Evolutionary conservation across 495 filamentous ascomycete genomes (phyloP), one percentile per base, ranked within the genome.

Genomic region (Tuber aestivum): DNA sequence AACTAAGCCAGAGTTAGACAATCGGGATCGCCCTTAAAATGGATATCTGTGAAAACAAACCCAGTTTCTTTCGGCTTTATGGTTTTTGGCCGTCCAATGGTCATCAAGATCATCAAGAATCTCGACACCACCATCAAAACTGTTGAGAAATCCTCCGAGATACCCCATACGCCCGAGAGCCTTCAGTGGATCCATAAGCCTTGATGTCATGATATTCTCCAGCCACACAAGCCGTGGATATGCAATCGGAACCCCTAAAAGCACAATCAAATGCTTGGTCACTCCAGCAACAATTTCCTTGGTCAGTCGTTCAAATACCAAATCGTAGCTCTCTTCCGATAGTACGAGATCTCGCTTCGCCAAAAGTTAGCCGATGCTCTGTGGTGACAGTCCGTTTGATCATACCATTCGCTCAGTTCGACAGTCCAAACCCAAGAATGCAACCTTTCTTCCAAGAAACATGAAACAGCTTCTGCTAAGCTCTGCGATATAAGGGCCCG

Each of bases 31-130:
- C 56, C 72, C 1, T 61, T 69, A 32, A 38, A 37, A 27, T 18
- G 10, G 27, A 35, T 65, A 44, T 41, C 69, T 41, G 37, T 41
- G 50, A 71, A 69, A 41, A 70, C 79, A 50, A 5, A 82, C 79
- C 86, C 91, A 92, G 78, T 90, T 92, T 42, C 95, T 89, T 85
- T 99, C 95, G 18, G 86, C 84, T 82, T 98, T 98, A 84, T 97
- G 93, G 81, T 94, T 91, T 80, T 93, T 96, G 35, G 95, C 94
- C 4, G 95, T 97, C 95, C 95, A 99, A 82, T 98, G 95, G 83
- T 99, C 95, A 79, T 94, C 92, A 16, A 96, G 86, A 82, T 96
- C 93, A 84, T 98, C 95, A 41, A 97, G 87, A 23, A 99, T 92
- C 84, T 97, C 96, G 9, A 97, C 92, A 68, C 93, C 94, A 72